These are phyloP conservation scores for Hirschioporus abietinus DNA, from an alignment of 768 basidiomycete species.

Conservation along the genomic window DNA sequence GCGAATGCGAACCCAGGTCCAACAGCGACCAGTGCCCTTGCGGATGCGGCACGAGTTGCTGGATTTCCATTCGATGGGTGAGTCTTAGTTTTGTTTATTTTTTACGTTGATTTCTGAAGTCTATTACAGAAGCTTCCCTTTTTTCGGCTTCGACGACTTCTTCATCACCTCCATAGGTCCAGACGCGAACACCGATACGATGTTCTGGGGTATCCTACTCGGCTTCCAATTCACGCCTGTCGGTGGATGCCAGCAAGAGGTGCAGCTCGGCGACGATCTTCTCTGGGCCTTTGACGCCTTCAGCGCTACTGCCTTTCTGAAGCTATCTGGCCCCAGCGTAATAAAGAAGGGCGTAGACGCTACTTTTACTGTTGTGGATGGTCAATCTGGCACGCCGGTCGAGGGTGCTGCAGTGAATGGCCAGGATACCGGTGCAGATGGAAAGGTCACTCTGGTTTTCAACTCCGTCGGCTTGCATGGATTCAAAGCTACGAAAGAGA, in stretches of 20 bases:
- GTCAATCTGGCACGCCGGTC: conserved; percentile 26
- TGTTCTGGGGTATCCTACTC: conserved; percentile 33
- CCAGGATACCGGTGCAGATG: conserved; percentile 18
- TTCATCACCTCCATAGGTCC: conserved; percentile 35
- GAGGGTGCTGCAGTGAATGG: conserved; percentile 28
- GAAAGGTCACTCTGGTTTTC: conserved; percentile 27
- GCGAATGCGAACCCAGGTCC: conserved; percentile 31
- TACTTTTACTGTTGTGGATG: conserved; percentile 33
- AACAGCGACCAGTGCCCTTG: conserved; percentile 39
- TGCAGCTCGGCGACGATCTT: conserved; percentile 25
- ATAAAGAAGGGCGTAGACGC: conserved; percentile 22
- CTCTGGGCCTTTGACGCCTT: conserved; percentile 37
- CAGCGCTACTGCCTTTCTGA: conserved; percentile 27
- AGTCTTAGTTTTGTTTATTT: conserved; percentile 7
- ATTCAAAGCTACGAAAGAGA: conserved; percentile 29
- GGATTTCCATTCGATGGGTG: conserved; percentile 38
- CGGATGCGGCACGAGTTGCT: conserved; percentile 29
- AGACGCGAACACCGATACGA: conserved; percentile 22
- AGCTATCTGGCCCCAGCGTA: conserved; percentile 27
- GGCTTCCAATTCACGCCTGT: conserved; percentile 31
- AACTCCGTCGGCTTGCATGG: conserved; percentile 17
- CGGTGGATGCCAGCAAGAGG: conserved; percentile 40
- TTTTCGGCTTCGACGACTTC: conserved; percentile 35
- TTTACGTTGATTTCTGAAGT: neutral
- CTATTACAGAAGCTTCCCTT: conserved; percentile 26